Conservation (phyloP, 345 rosid species). For the Eucalyptus erythrocorys region DNA sequence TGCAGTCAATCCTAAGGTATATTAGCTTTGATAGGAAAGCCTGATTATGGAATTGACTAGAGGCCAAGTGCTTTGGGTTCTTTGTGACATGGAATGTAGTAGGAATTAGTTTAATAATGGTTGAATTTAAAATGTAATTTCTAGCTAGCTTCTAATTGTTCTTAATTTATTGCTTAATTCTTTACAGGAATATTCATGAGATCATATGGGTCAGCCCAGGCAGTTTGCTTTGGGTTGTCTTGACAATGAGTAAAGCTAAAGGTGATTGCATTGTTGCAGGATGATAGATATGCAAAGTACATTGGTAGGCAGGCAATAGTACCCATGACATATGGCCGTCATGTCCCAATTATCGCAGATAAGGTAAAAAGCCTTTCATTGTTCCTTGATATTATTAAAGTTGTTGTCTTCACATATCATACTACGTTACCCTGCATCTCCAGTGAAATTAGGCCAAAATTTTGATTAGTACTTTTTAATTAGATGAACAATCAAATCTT, state of each 20-base stretch:
- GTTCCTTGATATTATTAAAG: neutral
- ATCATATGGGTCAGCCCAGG: neutral
- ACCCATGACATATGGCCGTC: conserved; percentile 98
- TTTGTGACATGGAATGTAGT: neutral
- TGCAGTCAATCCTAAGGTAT: conserved; percentile 89
- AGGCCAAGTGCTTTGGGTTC: neutral
- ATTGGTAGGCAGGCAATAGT: conserved; percentile 88
- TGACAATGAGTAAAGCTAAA: neutral
- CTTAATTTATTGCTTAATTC: neutral
- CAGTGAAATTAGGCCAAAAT: neutral
- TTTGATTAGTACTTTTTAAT: neutral
- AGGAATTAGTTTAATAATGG: neutral
- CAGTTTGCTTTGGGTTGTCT: neutral
- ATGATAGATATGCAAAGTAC: conserved; percentile 75
- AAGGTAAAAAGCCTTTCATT: conserved; percentile 34
- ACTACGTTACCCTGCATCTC: neutral
- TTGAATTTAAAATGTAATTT: neutral
- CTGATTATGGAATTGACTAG: neutral
- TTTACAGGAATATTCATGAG: neutral
- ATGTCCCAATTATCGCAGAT: conserved; percentile 82
- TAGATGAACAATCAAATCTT: neutral
- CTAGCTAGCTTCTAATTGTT: neutral
- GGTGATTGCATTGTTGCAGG: conserved; percentile 30
- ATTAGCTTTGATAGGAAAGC: neutral
- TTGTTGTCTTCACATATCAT: neutral